Conservation (phyloP, 768 basidiomycete genomes). For the Leccinum variicolor region DNA sequence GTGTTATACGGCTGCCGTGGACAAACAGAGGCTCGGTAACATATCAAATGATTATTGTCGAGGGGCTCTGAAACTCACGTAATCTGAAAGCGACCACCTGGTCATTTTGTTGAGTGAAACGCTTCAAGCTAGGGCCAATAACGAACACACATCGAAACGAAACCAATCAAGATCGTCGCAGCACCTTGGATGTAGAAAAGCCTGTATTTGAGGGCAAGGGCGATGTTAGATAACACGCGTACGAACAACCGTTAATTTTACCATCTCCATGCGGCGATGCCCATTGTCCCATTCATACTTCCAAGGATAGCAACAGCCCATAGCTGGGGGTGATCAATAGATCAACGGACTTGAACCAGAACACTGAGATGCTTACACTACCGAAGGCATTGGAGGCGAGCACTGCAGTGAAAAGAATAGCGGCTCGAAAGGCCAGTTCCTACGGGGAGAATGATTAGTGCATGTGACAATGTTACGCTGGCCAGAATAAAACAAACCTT, state of each 20-base stretch:
- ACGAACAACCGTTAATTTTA: conserved; percentile 19
- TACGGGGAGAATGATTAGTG: conserved; percentile 15
- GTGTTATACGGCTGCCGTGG: conserved; percentile 54
- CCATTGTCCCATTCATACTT: conserved; percentile 63
- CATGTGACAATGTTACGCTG: background rate
- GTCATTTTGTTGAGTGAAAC: background rate
- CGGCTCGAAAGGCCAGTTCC: conserved; percentile 64
- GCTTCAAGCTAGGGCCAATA: no score
- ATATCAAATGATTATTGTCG: background rate
- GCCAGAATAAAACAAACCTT: conserved; percentile 6
- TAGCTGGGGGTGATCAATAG: conserved; percentile 34
- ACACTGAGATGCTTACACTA: conserved; percentile 37
- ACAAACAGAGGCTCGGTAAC: background rate
- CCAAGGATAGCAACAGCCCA: conserved; percentile 35
- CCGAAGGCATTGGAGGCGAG: conserved; percentile 68
- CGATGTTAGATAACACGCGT: no score
- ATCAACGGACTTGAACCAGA: background rate
- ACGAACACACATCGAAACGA: conserved; percentile 45
- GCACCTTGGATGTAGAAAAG: no score
- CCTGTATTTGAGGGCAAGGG: background rate
- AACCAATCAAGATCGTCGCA: conserved; percentile 34
- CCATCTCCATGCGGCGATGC: conserved; percentile 73
- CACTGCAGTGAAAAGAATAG: conserved; percentile 55
- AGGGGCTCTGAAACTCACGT: conserved; percentile 35
- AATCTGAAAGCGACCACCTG: conserved; percentile 60